These are phyloP conservation scores for Leccinum solheimii DNA, from an alignment of 1,284 basidiomycete species.

Conservation along the genomic window DNA sequence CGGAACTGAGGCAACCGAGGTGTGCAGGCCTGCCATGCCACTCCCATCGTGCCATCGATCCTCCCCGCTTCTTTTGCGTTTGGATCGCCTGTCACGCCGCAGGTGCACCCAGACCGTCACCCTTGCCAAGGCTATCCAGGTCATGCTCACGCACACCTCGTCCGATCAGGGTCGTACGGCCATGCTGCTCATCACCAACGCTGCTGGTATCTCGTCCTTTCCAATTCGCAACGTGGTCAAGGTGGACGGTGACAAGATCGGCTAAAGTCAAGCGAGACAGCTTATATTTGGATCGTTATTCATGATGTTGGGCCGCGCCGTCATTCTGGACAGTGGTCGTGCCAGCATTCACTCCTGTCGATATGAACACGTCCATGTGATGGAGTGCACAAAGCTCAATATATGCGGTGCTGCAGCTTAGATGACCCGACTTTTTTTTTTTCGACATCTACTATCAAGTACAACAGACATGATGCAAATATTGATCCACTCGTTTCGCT, in stretches of 20 bases:
- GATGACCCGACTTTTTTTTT: too few species aligned
- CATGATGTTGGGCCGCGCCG: neutral
- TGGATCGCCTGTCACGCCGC: too few species aligned
- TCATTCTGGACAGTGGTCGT: too few species aligned
- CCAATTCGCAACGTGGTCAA: conserved; percentile 65
- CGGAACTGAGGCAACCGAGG: conserved; percentile 71
- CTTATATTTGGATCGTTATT: neutral
- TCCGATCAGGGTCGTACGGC: conserved; percentile 69
- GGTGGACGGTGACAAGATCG: conserved; percentile 61
- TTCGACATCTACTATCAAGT: too few species aligned
- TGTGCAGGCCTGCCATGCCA: conserved; percentile 26
- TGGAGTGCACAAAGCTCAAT: too few species aligned
- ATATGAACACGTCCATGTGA: too few species aligned
- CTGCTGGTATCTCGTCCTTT: conserved; percentile 71
- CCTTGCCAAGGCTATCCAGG: conserved; percentile 62
- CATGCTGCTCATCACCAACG: conserved; percentile 73
- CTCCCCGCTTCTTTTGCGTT: neutral
- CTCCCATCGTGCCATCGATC: neutral
- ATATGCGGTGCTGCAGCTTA: too few species aligned
- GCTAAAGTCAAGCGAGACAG: conserved; percentile 30
- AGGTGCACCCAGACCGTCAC: conserved; percentile 50
- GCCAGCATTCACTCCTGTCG: too few species aligned
- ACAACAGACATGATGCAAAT: too few species aligned
- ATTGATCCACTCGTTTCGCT: too few species aligned
- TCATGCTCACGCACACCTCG: conserved; percentile 71